A percentile compares a stretch with the other conserved stretches of the same genome.
Conservation (phyloP, 1,139 yeast species). For the Lodderomyces theae region DNA sequence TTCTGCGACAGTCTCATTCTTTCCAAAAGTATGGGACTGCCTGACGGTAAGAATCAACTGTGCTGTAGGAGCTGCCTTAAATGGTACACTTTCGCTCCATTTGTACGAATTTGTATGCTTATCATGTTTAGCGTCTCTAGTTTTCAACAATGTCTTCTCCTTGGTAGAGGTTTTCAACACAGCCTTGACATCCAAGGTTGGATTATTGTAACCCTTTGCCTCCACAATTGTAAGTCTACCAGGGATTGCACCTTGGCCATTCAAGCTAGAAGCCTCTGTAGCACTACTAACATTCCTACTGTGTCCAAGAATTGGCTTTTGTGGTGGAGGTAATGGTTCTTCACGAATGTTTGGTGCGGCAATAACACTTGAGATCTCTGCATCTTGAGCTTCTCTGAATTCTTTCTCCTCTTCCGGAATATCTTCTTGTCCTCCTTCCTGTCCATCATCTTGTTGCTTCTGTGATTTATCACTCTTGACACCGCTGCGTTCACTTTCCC, state of each 20-base stretch:
- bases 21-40: slow-evolving; percentile 74
- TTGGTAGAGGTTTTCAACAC: slow-evolving; percentile 50
- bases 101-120: slow-evolving; percentile 42
- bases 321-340: slow-evolving; percentile 42
- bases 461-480: slow-evolving; percentile 4
- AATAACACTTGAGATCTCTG: slow-evolving; percentile 11
- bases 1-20: slow-evolving; percentile 62
- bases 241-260: slow-evolving; percentile 42
- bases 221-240: slow-evolving; percentile 55
- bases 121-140: slow-evolving; percentile 56
- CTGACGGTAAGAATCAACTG: slow-evolving; percentile 57
- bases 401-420: slow-evolving; percentile 16
- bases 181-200: slow-evolving; percentile 49
- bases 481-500: slow-evolving; percentile 4
- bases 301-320: slow-evolving; percentile 24
- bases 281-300: slow-evolving; percentile 25
- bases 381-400: slow-evolving; percentile 13
- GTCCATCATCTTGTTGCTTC: slow-evolving; percentile 5
- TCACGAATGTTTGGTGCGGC: slow-evolving; percentile 38
- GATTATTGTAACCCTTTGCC: slow-evolving; percentile 32
- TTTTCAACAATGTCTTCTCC: slow-evolving; percentile 60
- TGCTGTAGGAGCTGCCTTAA: slow-evolving; percentile 64
- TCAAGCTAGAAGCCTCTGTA: slow-evolving; percentile 32
- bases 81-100: slow-evolving; percentile 67
- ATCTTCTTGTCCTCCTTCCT: slow-evolving; percentile 5